A percentile compares a stretch with the other conserved stretches of the same genome.
phyloP scores from a whole-genome alignment of 164 flowering plant species.

The Chimonanthus salicifolius region DNA sequence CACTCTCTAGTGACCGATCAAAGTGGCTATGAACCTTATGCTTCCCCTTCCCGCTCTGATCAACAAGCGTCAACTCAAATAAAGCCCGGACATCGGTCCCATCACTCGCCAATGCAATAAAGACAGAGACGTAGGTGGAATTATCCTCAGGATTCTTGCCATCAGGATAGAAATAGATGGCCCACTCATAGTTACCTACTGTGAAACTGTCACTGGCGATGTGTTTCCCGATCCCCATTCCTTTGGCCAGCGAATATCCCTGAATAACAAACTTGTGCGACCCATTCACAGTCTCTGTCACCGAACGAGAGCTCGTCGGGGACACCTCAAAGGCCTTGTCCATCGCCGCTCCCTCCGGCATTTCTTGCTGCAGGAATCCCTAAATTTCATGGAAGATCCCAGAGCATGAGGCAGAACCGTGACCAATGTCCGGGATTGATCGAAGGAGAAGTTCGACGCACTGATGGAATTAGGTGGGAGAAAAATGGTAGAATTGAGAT shows the following conservation, averaged over 20 bases:
- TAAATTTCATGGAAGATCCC: conserved; percentile 21
- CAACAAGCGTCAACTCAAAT: conserved; percentile 77
- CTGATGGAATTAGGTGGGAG: not conserved
- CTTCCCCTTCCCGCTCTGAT: conserved; percentile 85
- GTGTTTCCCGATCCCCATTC: conserved; percentile 85
- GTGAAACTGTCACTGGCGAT: conserved; percentile 79
- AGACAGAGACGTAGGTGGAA: conserved; percentile 74
- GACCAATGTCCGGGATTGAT: not conserved
- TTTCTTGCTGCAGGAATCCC: conserved; percentile 1
- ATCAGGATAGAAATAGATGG: conserved; percentile 43
- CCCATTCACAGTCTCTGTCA: conserved; percentile 72
- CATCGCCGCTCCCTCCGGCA: conserved; percentile 14
- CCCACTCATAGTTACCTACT: conserved; percentile 86
- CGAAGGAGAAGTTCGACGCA: not conserved
- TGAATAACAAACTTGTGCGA: conserved; percentile 77
- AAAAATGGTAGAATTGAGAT: too few relatives aligned
- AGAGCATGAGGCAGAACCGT: conserved; percentile 6
- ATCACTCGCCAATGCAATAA: conserved; percentile 87
- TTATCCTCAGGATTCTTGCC: conserved; percentile 88
- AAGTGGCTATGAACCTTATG: conserved; percentile 92
- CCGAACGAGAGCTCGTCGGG: conserved; percentile 64
- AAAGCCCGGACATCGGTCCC: conserved; percentile 48
- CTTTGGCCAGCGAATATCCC: conserved; percentile 84
- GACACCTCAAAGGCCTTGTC: conserved; percentile 15
- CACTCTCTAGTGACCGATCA: conserved; percentile 82